Evolutionary conservation across 495 filamentous ascomycete genomes (phyloP).

Genomic region (Xylaria intraflava): DNA sequence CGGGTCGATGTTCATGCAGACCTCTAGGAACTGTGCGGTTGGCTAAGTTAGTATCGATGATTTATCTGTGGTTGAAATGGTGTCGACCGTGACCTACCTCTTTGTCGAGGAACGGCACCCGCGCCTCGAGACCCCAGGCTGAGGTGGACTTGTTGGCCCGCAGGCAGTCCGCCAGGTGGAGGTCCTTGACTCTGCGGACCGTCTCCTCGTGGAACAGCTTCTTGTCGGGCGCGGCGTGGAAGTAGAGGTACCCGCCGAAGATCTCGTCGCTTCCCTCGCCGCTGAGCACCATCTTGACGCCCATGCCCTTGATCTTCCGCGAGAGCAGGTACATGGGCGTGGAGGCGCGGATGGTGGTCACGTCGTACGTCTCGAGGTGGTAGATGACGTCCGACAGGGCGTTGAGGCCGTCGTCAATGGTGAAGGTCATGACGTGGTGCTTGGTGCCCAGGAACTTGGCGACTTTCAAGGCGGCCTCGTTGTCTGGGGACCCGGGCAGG

Average conservation of each 20-base stretch:
- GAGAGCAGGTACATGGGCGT: constrained; percentile 97
- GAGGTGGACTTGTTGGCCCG: constrained; percentile 98
- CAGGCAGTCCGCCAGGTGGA: constrained; percentile 91
- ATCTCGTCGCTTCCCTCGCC: constrained; percentile 97
- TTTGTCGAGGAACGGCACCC: constrained; percentile 97
- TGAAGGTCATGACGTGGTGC: constrained; percentile 97
- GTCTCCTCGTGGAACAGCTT: constrained; percentile 91
- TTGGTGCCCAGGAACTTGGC: constrained; percentile 94
- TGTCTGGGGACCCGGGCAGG: constrained; percentile 83
- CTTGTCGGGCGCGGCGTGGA: constrained; percentile 87
- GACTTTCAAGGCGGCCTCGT: constrained; percentile 78
- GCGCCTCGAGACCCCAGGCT: constrained; percentile 98
- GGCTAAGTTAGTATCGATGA: constrained; percentile 3
- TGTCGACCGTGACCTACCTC: constrained; percentile 37
- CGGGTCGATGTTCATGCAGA: constrained; percentile 87
- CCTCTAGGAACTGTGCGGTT: constrained; percentile 72
- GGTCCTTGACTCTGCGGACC: constrained; percentile 84
- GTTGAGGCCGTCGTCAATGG: constrained; percentile 91
- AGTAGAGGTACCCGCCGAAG: constrained; percentile 98
- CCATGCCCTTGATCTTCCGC: constrained; percentile 98
- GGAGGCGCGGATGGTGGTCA: constrained; percentile 96
- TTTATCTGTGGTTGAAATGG: too few species aligned
- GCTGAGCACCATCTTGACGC: constrained; percentile 97
- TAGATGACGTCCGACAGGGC: constrained; percentile 95
- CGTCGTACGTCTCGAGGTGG: constrained; percentile 95